These are phyloP conservation scores for Cavenderia fasciculata DNA, from an alignment of 78 protist species.

Conservation along the genomic window DNA sequence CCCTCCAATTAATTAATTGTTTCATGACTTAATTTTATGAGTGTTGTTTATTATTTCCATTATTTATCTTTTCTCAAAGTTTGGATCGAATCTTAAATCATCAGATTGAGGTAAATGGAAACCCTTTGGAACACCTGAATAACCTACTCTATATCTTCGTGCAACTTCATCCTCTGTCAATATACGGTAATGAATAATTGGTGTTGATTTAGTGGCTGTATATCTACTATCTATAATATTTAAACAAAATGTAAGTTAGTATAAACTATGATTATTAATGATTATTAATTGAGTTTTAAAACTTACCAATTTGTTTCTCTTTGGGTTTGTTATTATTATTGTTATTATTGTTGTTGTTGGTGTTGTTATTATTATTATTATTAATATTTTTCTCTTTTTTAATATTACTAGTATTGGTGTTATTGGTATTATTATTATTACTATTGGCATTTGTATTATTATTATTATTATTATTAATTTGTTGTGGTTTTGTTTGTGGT, in stretches of 20 bases:
- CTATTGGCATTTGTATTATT: too few relatives aligned
- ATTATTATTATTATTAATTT: background rate
- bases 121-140: background rate
- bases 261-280: background rate
- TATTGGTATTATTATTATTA: background rate
- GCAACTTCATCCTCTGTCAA: constrained; percentile 36
- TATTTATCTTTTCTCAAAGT: too few relatives aligned
- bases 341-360: background rate
- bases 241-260: background rate
- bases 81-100: background rate
- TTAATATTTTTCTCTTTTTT: too few relatives aligned
- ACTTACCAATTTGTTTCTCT: background rate
- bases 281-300: background rate
- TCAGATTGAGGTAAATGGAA: background rate
- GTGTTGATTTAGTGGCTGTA: constrained; percentile 14
- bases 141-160: background rate
- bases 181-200: constrained; percentile 7
- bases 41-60: too few relatives aligned
- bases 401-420: background rate
- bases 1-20: too few relatives aligned
- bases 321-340: background rate
- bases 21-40: too few relatives aligned
- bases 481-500: background rate
- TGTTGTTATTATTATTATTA: background rate
- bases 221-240: constrained; percentile 6